Evolutionary conservation across 1,284 basidiomycete genomes (phyloP).

Genomic region (Takashimella tepidaria): DNA sequence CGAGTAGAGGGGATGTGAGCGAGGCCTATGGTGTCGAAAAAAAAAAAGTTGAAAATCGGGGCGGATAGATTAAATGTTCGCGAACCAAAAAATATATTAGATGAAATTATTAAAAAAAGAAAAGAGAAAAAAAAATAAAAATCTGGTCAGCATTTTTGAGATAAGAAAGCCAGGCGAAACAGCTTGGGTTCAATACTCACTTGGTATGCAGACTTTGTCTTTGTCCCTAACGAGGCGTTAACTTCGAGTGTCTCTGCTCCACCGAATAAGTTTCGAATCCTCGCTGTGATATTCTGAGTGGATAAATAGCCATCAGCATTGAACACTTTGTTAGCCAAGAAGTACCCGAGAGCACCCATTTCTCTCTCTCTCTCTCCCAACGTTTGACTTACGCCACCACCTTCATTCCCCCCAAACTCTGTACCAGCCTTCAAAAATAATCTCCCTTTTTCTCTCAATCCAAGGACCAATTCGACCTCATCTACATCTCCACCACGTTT

Average conservation of each 20-base stretch:
- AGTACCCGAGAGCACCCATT: background rate
- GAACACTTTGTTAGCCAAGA: background rate
- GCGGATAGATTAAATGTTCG: no score
- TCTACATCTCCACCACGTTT: conserved; percentile 58
- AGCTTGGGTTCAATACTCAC: conserved; percentile 38
- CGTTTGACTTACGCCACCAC: conserved; percentile 64
- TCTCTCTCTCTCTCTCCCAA: background rate
- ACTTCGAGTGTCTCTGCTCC: conserved; percentile 86
- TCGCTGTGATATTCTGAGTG: conserved; percentile 66
- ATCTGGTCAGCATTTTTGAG: no score
- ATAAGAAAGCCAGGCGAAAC: background rate
- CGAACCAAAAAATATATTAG: no score
- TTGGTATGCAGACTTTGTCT: conserved; percentile 78
- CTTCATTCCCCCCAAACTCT: conserved; percentile 91
- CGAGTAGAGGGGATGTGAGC: conserved; percentile 41
- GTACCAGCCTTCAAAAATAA: conserved; percentile 82
- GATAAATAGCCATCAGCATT: background rate
- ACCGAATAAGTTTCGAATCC: conserved; percentile 82
- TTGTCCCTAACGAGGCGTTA: conserved; percentile 77
- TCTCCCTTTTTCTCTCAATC: conserved; percentile 68
- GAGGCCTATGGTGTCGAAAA: conserved; percentile 28
- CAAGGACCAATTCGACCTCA: conserved; percentile 82
- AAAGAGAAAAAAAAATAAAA: no score
- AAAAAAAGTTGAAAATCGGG: no score
- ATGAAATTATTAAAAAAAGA: no score